Conservation (phyloP, 2,329 filamentous ascomycete genomes). For the Pyrenochaeta sp. region DNA sequence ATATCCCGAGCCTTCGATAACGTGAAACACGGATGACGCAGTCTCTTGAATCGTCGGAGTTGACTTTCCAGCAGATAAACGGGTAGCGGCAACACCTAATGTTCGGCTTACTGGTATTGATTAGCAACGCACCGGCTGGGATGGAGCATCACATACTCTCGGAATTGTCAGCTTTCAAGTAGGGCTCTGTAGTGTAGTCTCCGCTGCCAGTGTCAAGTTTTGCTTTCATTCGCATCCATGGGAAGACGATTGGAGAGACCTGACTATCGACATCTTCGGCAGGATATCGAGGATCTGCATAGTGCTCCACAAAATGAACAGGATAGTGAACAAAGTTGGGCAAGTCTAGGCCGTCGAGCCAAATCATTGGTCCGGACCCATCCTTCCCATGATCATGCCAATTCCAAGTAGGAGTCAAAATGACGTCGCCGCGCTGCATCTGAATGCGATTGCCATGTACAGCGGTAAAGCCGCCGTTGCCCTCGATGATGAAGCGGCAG, state of each 20-base stretch:
- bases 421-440: slow-evolving; percentile 63
- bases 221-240: slow-evolving; percentile 58
- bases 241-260: slow-evolving; percentile 57
- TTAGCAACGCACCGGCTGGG: background rate
- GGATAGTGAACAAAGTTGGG: slow-evolving; percentile 61
- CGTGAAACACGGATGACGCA: slow-evolving; percentile 62
- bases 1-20: slow-evolving; percentile 58
- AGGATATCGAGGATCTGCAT: slow-evolving; percentile 58
- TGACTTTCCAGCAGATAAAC: slow-evolving; percentile 48
- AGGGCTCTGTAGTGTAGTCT: slow-evolving; percentile 41
- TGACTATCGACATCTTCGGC: slow-evolving; percentile 55
- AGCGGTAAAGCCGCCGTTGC: slow-evolving; percentile 64
- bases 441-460: slow-evolving; percentile 63
- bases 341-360: slow-evolving; percentile 66
- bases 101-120: slow-evolving; percentile 54
- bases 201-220: slow-evolving; percentile 48
- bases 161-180: slow-evolving; percentile 47
- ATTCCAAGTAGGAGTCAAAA: slow-evolving; percentile 67
- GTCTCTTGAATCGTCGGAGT: slow-evolving; percentile 59
- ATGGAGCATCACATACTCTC: slow-evolving; percentile 35
- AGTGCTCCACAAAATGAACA: slow-evolving; percentile 65
- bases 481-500: slow-evolving; percentile 66
- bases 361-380: slow-evolving; percentile 62
- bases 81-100: slow-evolving; percentile 59
- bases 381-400: slow-evolving; percentile 68